Conservation (phyloP, 441 rosid species). For the Isatis lusitanica region DNA sequence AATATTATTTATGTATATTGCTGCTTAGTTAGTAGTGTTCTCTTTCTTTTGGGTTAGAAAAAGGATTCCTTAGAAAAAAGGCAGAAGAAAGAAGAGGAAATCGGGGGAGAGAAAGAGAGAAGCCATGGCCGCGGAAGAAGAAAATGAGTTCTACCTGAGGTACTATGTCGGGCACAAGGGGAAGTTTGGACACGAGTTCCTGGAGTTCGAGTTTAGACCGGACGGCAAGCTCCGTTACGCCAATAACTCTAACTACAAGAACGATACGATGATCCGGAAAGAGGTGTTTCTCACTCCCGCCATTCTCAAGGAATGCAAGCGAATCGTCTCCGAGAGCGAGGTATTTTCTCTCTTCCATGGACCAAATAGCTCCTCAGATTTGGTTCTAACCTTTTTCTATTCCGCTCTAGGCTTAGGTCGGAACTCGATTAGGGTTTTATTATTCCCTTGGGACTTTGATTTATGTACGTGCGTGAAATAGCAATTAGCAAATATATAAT, state of each 20-base stretch:
- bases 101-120: background rate
- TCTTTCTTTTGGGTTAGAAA: background rate
- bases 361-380: background rate
- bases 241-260: conserved; percentile 95
- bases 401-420: background rate
- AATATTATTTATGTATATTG: too few species aligned
- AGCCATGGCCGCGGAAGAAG: conserved; percentile 48
- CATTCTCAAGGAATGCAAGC: conserved; percentile 85
- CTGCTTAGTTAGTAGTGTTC: too few species aligned
- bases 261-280: conserved; percentile 96
- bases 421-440: conserved; percentile 23
- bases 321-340: conserved; percentile 90
- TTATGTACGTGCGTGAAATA: background rate
- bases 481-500: background rate
- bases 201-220: conserved; percentile 94
- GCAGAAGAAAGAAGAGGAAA: background rate
- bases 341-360: conserved; percentile 28
- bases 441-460: background rate
- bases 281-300: conserved; percentile 94
- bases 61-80: background rate
- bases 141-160: conserved; percentile 77
- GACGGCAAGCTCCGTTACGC: conserved; percentile 97
- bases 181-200: conserved; percentile 92
- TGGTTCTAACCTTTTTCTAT: background rate
- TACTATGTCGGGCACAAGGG: conserved; percentile 99